These are phyloP conservation scores for Colletotrichum sp. DNA, from an alignment of 2,329 filamentous ascomycete genomes.

Conservation along the genomic window DNA sequence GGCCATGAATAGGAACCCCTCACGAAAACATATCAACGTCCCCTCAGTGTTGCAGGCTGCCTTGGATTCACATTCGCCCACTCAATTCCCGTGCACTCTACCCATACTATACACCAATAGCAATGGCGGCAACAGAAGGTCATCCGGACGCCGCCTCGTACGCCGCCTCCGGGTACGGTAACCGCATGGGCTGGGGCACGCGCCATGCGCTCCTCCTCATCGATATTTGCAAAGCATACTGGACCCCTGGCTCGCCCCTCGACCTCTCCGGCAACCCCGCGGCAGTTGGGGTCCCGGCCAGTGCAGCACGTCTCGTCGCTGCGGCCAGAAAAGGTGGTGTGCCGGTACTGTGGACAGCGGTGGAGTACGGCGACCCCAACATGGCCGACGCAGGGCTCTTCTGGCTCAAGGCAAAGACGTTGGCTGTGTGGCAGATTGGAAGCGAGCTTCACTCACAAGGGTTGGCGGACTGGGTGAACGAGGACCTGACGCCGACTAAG, in stretches of 20 bases:
- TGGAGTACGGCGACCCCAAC: neutral
- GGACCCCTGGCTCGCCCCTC: neutral
- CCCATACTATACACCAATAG: neutral
- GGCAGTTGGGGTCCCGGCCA: neutral
- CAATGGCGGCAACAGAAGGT: neutral
- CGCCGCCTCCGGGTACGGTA: neutral
- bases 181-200: neutral
- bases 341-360: neutral
- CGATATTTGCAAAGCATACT: neutral
- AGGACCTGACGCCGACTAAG: neutral
- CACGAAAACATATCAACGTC: neutral
- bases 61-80: neutral
- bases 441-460: neutral
- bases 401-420: neutral
- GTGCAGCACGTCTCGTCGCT: neutral
- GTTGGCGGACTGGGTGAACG: neutral
- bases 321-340: neutral
- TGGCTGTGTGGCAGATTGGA: neutral
- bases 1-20: neutral
- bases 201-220: neutral
- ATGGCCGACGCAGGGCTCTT: neutral
- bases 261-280: neutral
- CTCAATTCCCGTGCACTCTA: neutral
- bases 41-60: neutral
- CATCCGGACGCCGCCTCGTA: neutral